Conservation (phyloP, 371 early-diverging fungal genomes). For the Mucor sp. region DNA sequence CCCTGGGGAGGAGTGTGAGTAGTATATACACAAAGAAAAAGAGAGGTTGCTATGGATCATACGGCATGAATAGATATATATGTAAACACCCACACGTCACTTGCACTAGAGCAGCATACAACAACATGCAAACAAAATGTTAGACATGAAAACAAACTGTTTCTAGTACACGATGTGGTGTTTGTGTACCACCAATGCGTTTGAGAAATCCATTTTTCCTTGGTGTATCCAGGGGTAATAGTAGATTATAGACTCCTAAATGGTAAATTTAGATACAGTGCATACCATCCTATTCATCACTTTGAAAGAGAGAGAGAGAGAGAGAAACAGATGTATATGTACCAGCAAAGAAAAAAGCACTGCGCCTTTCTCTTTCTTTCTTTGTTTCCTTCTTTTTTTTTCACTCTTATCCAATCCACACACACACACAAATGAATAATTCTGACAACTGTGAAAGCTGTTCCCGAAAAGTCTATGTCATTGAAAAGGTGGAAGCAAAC, state of each 20-base stretch:
- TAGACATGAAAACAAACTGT: not conserved
- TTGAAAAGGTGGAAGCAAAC: constrained; percentile 66
- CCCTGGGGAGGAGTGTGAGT: not conserved
- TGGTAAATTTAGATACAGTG: not conserved
- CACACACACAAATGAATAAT: constrained; percentile 2
- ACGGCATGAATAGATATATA: not conserved
- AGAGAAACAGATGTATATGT: not conserved
- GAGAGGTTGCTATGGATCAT: not conserved
- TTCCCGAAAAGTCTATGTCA: constrained; percentile 59
- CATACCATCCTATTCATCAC: not conserved
- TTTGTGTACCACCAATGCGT: not conserved
- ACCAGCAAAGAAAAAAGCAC: not conserved
- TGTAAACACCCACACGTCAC: not conserved
- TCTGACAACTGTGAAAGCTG: constrained; percentile 50
- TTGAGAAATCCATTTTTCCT: not conserved
- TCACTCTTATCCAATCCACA: not conserved
- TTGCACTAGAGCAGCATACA: not conserved
- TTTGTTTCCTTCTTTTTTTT: too few relatives aligned
- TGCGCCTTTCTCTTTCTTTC: not conserved
- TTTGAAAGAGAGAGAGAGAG: not conserved
- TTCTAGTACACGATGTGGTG: not conserved
- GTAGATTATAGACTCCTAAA: not conserved
- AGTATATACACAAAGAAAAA: not conserved
- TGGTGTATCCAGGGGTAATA: not conserved
- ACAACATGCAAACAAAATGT: not conserved